Base-by-base conservation (phyloP, 2,329 filamentous ascomycete genomes). In the Aspergillus fructus region DNA sequence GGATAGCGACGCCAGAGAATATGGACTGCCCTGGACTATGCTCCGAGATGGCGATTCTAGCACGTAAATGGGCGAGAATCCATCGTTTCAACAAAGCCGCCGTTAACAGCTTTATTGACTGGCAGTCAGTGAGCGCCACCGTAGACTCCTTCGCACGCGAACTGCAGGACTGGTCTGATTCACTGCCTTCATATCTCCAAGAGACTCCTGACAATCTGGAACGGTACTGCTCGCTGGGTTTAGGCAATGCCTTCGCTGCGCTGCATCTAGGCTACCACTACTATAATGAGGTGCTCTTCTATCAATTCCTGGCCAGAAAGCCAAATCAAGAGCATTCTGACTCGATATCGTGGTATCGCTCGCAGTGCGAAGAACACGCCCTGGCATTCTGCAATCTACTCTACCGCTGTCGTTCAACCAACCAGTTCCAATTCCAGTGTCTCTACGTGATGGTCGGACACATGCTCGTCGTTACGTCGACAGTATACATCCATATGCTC, bases 231-330 rank as follows among this genome's bases (percentile, higher is more conserved):
- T 60, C 65, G 0, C 65, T 74, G 30, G 76, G 77, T 2, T 70
- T 79, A 3, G 79, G 78, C 3, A 69, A 74, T 5, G 70, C 74
- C 19, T 81, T 79, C 53, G 73, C 77, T 2, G 76, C 76, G 1
- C 68, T 81, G 1, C 76, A 81, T 58, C 64, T 81, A 2, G 77
- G 78, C 3, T 80, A 79, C 57, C 76, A 81, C 49, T 74, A 81
- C 62, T 80, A 76, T 58, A 71, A 73, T 4, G 75, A 79, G 50
- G 68, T 81, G n/a, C 71, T 82, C 5, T 79, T 76, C 64, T 81
- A 80, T 57, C 77, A 76, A 50, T 81, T 78, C 59, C 69, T 81
- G 0, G 71, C 47, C 2, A 34, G 33, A 3, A 23, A 7, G 4
- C 30, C 46, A 4, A 11, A n/a, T 3, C 13, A 37, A 3, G 19